Percentiles rank a stretch among this genome's conserved stretches.
Conservation (phyloP, 257 asterid species). For the Lycium barbarum region DNA sequence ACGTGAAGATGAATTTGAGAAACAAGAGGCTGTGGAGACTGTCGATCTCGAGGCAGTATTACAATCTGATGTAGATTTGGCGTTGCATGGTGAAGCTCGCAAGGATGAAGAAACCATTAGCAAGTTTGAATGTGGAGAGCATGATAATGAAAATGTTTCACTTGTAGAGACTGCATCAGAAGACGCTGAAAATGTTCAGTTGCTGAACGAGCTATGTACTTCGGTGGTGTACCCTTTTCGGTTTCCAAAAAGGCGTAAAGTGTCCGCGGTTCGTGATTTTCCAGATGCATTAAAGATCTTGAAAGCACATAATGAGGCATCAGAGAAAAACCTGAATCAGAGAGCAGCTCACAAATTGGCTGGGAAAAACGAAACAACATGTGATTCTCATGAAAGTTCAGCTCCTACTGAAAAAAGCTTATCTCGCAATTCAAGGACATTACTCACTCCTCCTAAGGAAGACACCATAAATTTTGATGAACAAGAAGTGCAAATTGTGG, state of each 20-base stretch:
- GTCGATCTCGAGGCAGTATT: background rate
- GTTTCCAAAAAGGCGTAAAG: constrained; percentile 27
- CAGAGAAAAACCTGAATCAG: background rate
- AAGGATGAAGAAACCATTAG: background rate
- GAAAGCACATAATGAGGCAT: background rate
- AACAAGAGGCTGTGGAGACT: background rate
- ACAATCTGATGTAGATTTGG: constrained; percentile 1
- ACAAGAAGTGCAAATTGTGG: background rate
- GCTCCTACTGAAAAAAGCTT: background rate
- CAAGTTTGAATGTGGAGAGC: background rate
- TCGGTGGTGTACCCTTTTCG: background rate
- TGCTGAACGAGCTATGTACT: background rate
- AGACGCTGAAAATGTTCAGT: background rate
- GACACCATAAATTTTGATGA: background rate
- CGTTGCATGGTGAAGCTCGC: background rate
- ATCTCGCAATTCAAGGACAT: background rate
- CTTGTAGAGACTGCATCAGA: background rate
- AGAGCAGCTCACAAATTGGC: background rate
- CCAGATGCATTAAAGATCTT: constrained; percentile 23
- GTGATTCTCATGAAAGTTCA: constrained; percentile 6
- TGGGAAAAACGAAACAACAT: background rate
- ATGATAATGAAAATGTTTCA: background rate
- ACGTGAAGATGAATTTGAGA: background rate
- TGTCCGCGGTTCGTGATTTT: constrained; percentile 28
- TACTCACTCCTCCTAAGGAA: background rate